Evolutionary conservation across 2,329 filamentous ascomycete genomes (phyloP), one percentile per base, ranked within the genome.

Genomic region (Cladorrhinum sp.): DNA sequence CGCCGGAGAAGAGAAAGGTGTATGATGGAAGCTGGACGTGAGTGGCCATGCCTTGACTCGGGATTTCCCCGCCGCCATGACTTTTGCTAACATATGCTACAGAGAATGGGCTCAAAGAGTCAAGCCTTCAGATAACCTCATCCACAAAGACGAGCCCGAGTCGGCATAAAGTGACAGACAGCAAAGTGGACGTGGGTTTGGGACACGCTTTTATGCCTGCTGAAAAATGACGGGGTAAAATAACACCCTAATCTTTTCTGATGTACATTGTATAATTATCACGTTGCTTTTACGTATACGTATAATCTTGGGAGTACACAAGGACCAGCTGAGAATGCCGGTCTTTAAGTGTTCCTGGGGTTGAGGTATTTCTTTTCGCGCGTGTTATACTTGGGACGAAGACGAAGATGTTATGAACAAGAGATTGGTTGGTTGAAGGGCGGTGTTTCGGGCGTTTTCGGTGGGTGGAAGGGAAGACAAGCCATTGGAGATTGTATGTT

Each of bases 1-100:
- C 84, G 3, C 76, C 83, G 0, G 82, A 87, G 62, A 84, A 84
- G 58, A 85, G 91, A 66, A 87, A 84, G 71, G 81, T 99, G 22
- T 99, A 99, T 70, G 95, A 99, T 74, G 95, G 95, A 52, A 96
- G 93, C 75, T 99, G 95, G 95, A 98, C 95, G 84, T 96, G 80
- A 86, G 90, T 88, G 41, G n/a, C n/a, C n/a, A n/a, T n/a, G n/a
- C n/a, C n/a, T n/a, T n/a, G n/a, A n/a, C 48, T 29, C 52, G 25
- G 41, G 16, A 4, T 8, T 41, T 13, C 16, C 12, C 36, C 3
- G 36, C 16, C 16, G 3, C 23, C n/a, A 12, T 13, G 23, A 9
- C 1, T n/a, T n/a, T n/a, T 55, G 27, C 72, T 76, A 69, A 77
- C 70, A 57, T 27, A 45, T 29, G 60, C 16, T 62, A 32, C 59